These are phyloP conservation scores for Sedum album DNA, from an alignment of 164 flowering plant species.

Conservation along the genomic window DNA sequence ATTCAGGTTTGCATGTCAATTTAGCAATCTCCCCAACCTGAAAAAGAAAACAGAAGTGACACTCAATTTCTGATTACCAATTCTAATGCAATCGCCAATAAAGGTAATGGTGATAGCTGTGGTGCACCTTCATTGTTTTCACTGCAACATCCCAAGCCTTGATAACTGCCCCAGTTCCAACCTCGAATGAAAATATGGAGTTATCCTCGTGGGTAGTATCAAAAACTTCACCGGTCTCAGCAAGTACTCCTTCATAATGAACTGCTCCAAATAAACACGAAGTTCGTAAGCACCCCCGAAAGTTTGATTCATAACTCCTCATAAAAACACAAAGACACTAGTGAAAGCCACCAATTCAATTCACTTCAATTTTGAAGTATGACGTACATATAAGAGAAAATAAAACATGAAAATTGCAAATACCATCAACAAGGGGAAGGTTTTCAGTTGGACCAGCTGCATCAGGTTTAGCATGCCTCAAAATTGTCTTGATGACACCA, in stretches of 20 bases:
- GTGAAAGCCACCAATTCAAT: too few relatives aligned
- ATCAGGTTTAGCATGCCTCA: slow-evolving; percentile 58
- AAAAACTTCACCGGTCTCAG: slow-evolving; percentile 80
- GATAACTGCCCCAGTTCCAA: slow-evolving; percentile 76
- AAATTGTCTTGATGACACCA: slow-evolving; percentile 69
- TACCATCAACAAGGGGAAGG: slow-evolving; percentile 90
- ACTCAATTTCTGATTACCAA: neutral
- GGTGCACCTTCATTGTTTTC: slow-evolving; percentile 78
- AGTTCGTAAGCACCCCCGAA: too few relatives aligned
- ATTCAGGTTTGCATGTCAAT: slow-evolving; percentile 87
- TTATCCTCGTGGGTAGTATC: slow-evolving; percentile 90
- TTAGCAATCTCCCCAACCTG: slow-evolving; percentile 92
- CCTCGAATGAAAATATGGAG: slow-evolving; percentile 75
- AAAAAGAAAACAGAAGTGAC: neutral
- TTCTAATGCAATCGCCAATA: too few relatives aligned
- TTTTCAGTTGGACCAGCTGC: slow-evolving; percentile 61
- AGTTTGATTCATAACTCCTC: neutral
- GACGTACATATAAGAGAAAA: neutral
- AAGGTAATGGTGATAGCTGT: too few relatives aligned
- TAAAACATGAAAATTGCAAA: neutral
- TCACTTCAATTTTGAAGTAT: too few relatives aligned
- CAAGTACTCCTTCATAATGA: slow-evolving; percentile 91
- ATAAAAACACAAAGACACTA: neutral
- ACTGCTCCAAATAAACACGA: slow-evolving; percentile 34
- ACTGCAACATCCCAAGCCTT: slow-evolving; percentile 93